Base-by-base conservation (phyloP, 1,139 yeast species). In the Yamadazyma epiphylla region DNA sequence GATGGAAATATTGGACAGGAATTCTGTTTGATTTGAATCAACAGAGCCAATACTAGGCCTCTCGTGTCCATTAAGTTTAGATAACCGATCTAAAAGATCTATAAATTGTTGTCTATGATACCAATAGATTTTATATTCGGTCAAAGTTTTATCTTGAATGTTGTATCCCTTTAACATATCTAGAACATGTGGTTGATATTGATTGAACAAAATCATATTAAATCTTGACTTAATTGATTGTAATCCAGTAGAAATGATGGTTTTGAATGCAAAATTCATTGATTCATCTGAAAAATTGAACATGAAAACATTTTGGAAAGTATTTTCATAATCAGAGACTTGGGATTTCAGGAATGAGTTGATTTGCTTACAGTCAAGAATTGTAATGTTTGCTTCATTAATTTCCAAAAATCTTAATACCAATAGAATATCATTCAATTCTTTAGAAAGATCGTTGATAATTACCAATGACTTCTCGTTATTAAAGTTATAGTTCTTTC, bases 361-460 rank as follows among this genome's bases (percentile, higher is more conserved):
- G 24, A 52, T 41, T 24, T 41, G 37, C 3, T 32, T 34, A 7
- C 34, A 21, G 37, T 64, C 70, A 10, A 65, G 32, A 17, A 66
- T 47, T 3, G 53, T 42, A 10, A 64, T 44, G n/a, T 41, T 40
- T 9, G 41, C 41, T 26, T 55, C 59, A 23, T 53, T 47, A n/a
- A 64, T 42, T 2, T 45, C 38, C 25, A 64, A 51, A 29, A 61
- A 52, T 30, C 54, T 55, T 15, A 63, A 34, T 5, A 63, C 60
- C 17, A 65, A 46, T 10, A 64, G 47, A 7, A 64, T 47, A 37
- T 66, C 73, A 42, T 65, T 65, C 14, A 60, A 42, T 34, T 65
- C 69, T 26, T 47, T 51, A 4, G 35, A 31, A 9, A 47, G 31
- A 33, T 62, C 60, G 33, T 55, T 52, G 14, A 65, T 44, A 3